phyloP scores from a whole-genome alignment of 306 rosid genomes.

The Rubus idaeus region DNA sequence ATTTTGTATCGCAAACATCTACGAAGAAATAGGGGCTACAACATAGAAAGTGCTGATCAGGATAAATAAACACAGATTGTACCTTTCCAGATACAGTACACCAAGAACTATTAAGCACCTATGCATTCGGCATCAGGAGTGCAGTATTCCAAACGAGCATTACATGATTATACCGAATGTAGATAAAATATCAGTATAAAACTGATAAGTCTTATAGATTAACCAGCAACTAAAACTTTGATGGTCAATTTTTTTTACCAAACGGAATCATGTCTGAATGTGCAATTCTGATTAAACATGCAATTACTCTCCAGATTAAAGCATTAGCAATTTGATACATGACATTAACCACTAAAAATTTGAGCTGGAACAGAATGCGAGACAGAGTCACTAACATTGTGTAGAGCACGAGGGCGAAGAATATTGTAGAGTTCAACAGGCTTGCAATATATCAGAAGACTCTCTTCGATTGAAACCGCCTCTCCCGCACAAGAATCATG shows the following conservation, averaged over 20 bases:
- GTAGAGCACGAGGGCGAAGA: constrained; percentile 72
- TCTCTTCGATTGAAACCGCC: constrained; percentile 74
- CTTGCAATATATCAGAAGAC: constrained; percentile 83
- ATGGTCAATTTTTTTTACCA: not conserved
- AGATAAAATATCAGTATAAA: not conserved
- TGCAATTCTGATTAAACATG: not conserved
- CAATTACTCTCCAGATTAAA: not conserved
- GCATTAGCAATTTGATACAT: not conserved
- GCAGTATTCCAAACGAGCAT: not conserved
- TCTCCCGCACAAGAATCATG: constrained; percentile 66
- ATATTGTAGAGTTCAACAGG: constrained; percentile 96
- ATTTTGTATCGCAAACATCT: constrained; percentile 83
- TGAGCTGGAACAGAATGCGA: not conserved
- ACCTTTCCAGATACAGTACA: not conserved
- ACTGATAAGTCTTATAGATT: not conserved
- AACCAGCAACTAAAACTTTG: not conserved
- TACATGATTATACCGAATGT: not conserved
- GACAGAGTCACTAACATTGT: constrained; percentile 49
- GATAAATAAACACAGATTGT: constrained; percentile 6
- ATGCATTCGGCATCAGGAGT: not conserved
- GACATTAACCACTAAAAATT: not conserved
- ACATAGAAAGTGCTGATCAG: constrained; percentile 26
- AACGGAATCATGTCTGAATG: not conserved
- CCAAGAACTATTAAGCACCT: not conserved
- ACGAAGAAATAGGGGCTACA: constrained; percentile 82